Base-by-base conservation (phyloP, 148 eudicot genomes). In the Vaccinium vitisidaea region DNA sequence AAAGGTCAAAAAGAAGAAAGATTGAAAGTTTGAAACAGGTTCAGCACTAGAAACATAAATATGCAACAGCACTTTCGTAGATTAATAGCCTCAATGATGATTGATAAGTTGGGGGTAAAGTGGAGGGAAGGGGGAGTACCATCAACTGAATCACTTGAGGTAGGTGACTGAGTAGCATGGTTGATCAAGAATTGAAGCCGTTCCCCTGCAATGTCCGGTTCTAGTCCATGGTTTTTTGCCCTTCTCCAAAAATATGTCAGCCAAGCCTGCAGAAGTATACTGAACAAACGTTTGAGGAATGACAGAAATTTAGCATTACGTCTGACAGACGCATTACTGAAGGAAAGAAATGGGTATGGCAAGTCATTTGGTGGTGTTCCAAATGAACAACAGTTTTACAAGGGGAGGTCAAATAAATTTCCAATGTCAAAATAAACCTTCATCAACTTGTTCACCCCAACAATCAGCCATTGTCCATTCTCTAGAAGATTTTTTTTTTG, bases 191-290 rank as follows among this genome's bases (percentile, higher is more conserved):
- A 89, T 67, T 86, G 90, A 83, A 94, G 56, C 23, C 95, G 89
- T 39, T 96, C 98, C 23, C 92, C 99, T 39, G 94, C 94, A 77
- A 93, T 92, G 89, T 93, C 98, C 4, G 86, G 82, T 84, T 96
- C 98, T 78, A 96, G 53, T 14, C 87, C 93, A 86, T 88, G 94
- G 81, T 87, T 92, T 88, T 88, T 92, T 8, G 93, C 97, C 87
- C 99, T 90, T 88, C 94, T 93, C 99, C 97, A 96, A 85, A 94
- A 93, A 86, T 94, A 94, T 6, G 84, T 52, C 30, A 96, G 90
- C 99, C 98, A 94, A 50, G 99, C 94, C 99, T 96, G 86, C 67
- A 21, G 25, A 14, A 82, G 84, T 39, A 56, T 53, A 23, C 55
- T 82, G 78, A 71, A 23, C 23, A 48, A 54, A 81, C 10, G 55